Evolutionary conservation across 192 early-diverging fungal genomes (phyloP).

Genomic region (Coemansia sp.): DNA sequence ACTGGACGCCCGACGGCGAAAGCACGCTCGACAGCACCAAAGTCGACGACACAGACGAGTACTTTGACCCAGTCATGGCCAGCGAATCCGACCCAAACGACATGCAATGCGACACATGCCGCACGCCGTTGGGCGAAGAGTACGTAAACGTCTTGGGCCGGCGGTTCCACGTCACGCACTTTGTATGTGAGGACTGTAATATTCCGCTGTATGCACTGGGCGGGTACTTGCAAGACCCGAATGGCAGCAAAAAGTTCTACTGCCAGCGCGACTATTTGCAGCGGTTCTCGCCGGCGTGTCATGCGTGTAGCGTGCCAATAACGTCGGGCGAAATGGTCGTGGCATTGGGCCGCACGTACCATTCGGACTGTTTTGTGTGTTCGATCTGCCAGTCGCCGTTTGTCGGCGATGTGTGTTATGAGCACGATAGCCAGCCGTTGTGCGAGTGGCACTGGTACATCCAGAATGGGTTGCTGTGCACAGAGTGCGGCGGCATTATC

Average conservation of each 20-base stretch:
- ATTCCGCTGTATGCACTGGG: slow-evolving; percentile 56
- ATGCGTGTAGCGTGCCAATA: slow-evolving; percentile 52
- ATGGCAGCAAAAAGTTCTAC: slow-evolving; percentile 41
- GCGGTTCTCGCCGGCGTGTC: slow-evolving; percentile 50
- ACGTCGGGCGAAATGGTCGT: slow-evolving; percentile 55
- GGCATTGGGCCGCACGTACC: slow-evolving; percentile 52
- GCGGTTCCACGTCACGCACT: slow-evolving; percentile 51
- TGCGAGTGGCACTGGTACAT: slow-evolving; percentile 58
- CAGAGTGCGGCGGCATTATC: slow-evolving; percentile 54
- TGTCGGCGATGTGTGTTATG: slow-evolving; percentile 54
- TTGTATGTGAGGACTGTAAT: slow-evolving; percentile 52
- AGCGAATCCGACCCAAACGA: background rate
- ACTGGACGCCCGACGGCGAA: slow-evolving; percentile 6
- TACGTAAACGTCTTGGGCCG: slow-evolving; percentile 50
- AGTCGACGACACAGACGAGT: slow-evolving; percentile 10
- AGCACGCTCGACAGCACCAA: background rate
- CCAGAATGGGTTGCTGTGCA: slow-evolving; percentile 51
- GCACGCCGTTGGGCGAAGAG: slow-evolving; percentile 42
- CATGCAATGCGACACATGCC: slow-evolving; percentile 32
- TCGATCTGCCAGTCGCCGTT: slow-evolving; percentile 56
- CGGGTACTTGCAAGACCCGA: slow-evolving; percentile 48
- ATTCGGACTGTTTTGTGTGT: slow-evolving; percentile 55
- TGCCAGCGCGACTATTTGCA: slow-evolving; percentile 57
- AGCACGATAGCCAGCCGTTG: slow-evolving; percentile 53
- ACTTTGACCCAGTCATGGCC: slow-evolving; percentile 14